phyloP scores from a whole-genome alignment of 805 yeast genomes.

The Ogataea henricii region DNA sequence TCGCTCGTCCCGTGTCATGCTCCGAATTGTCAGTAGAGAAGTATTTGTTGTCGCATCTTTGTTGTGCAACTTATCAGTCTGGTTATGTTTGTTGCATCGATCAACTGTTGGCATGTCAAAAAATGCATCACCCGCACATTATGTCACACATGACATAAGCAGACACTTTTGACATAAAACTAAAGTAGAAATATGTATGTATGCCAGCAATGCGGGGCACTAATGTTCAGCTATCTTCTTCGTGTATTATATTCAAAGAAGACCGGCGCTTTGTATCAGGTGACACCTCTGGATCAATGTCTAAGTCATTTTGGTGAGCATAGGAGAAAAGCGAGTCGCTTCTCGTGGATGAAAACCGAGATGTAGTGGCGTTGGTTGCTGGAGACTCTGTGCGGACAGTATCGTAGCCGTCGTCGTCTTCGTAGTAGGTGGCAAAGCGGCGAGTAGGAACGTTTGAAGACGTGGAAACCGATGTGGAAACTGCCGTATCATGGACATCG shows the following conservation, averaged over 20 bases:
- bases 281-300: conserved; percentile 9
- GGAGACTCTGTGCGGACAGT: conserved; percentile 16
- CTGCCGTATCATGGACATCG: background rate
- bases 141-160: conserved; percentile 1
- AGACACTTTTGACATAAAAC: too few species aligned
- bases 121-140: conserved; percentile 8
- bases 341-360: conserved; percentile 16
- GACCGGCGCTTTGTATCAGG: conserved; percentile 12
- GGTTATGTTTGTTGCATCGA: background rate
- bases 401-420: conserved; percentile 28
- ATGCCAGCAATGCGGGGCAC: background rate
- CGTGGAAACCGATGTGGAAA: background rate
- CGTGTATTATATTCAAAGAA: conserved; percentile 17
- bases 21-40: background rate
- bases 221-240: conserved; percentile 11
- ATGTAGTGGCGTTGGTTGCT: conserved; percentile 9
- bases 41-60: too few species aligned
- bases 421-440: conserved; percentile 20
- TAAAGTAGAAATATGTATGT: background rate
- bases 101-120: conserved; percentile 9
- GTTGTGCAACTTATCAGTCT: background rate
- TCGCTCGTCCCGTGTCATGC: background rate
- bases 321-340: conserved; percentile 19
- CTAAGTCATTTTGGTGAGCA: conserved; percentile 6
- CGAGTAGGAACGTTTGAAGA: conserved; percentile 6